Percentiles rank a stretch among this genome's conserved stretches.
These are phyloP conservation scores for Arachnomyces sp. DNA, from an alignment of 2,329 filamentous ascomycete species.

Conservation along the genomic window DNA sequence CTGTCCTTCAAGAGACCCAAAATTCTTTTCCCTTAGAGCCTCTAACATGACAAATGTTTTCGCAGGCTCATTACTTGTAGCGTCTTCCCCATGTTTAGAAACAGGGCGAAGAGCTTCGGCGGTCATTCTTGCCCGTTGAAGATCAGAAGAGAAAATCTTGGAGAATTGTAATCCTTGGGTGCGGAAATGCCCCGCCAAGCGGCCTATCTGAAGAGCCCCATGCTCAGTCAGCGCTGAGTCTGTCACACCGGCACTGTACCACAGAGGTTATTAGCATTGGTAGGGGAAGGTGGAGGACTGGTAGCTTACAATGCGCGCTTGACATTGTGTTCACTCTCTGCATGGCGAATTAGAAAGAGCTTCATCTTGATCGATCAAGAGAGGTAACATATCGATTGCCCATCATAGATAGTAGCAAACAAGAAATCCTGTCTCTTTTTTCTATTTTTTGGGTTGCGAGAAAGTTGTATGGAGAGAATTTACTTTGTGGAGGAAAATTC, in stretches of 20 bases:
- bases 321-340: slow-evolving; percentile 85
- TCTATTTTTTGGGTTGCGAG: no score
- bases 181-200: slow-evolving; percentile 61
- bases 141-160: slow-evolving; percentile 68
- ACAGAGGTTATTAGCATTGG: background rate
- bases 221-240: slow-evolving; percentile 75
- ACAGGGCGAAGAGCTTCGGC: slow-evolving; percentile 22
- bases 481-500: no score
- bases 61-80: slow-evolving; percentile 7
- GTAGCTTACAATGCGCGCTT: slow-evolving; percentile 37
- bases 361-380: slow-evolving; percentile 38
- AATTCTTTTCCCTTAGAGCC: slow-evolving; percentile 33
- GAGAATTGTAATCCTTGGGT: slow-evolving; percentile 57
- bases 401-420: no score
- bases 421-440: no score
- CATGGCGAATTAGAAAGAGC: slow-evolving; percentile 74
- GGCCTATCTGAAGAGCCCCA: slow-evolving; percentile 68
- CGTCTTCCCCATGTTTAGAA: background rate
- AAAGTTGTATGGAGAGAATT: no score
- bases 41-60: slow-evolving; percentile 10
- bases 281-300: slow-evolving; percentile 1
- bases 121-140: slow-evolving; percentile 59
- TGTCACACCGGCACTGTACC: slow-evolving; percentile 61
- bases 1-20: slow-evolving; percentile 33
- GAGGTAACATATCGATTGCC: no score